Evolutionary conservation across 306 rosid species (phyloP), one percentile per base, ranked within the genome.

Genomic region (Medicago arabica): DNA sequence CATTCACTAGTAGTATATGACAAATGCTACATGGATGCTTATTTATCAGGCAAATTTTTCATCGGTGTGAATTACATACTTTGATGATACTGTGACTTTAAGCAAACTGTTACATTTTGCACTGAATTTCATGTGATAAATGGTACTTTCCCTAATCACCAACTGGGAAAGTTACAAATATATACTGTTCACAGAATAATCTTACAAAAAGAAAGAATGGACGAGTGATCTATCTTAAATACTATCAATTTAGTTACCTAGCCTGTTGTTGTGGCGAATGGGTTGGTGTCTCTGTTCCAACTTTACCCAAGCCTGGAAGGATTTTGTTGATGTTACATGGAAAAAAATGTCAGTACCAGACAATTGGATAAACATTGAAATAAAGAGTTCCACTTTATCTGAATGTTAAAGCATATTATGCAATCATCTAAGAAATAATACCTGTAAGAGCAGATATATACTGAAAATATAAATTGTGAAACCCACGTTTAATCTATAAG

Each of bases 271-370:
- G 86, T n/a, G 97, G 98, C 11, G 96, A 92, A 86, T 82, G 92
- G 67, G 75, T 80, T 1, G 98, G 98, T 69, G 97, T 92, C 84
- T 87, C 88, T 71, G 40, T 82, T 76, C 96, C 97, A 49, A 92
- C 90, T 78, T 87, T 86, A 67, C 98, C 98, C 85, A 95, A 86
- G 75, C 98, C 98, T 95, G 62, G 63, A 41, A 71, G 72, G 74
- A 70, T 74, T 67, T 64, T 71, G 57, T 70, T 65, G 17, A 78
- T 67, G 49, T 78, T 73, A 66, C 49, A 46, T 41, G 54, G 62
- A 14, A n/a, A 38, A 79, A 61, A 23, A 46, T 62, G 75, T 38
- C 74, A 39, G 65, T 67, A 66, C 59, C 38, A 39, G 17, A 65
- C 66, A 64, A 70, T 54, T 36, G 34, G 31, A 54, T 58, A 58